Base-by-base conservation (phyloP, 2,329 filamentous ascomycete genomes). In the Aureobasidium uvarum region DNA sequence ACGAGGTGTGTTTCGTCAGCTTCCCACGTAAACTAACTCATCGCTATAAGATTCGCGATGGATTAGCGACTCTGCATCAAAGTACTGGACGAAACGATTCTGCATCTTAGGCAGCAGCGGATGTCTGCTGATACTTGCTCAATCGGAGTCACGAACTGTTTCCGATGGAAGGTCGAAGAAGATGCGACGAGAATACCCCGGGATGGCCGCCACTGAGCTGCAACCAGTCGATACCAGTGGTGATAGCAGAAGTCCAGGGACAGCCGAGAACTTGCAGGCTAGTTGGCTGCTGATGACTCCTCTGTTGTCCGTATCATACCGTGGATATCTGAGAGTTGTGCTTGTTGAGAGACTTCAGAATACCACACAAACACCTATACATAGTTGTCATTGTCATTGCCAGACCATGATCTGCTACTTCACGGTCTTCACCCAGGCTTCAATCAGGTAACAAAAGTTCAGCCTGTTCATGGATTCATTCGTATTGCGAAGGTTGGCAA, bases 161-260 rank as follows among this genome's bases (percentile, higher is more conserved):
- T 20, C 33, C 28, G 48, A 52, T 52, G 48, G 28, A 52, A 52
- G 28, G 31, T 36, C 33, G 16, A n/a, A 54, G 51, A 54, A 54
- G 11, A 33, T 25, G 18, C 51, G 33, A 54, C 51, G 33, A 39
- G 31, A 54, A 38, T 54, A 11, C 8, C 38, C 16, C 11, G 20
- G n/a, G 10, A 39, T 23, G 33, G 51, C 51, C n/a, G 25, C 25
- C 25, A 20, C 31, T 11, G 48, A 36, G 8, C 31, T 33, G 28
- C n/a, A 20, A 11, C 31, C n/a, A 6, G 28, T 33, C 28, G 28
- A 36, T 16, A 28, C 5, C 13, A 16, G 14, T 25, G 46, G 14
- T 18, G 3, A 16, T 5, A 20, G 28, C 28, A 33, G 48, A 11
- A 33, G 1, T 11, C 7, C 28, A 20, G 6, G 33, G 7, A 1